These are phyloP conservation scores for Hymenotorrendiella dingleyae DNA, from an alignment of 2,329 filamentous ascomycete species.

Conservation along the genomic window DNA sequence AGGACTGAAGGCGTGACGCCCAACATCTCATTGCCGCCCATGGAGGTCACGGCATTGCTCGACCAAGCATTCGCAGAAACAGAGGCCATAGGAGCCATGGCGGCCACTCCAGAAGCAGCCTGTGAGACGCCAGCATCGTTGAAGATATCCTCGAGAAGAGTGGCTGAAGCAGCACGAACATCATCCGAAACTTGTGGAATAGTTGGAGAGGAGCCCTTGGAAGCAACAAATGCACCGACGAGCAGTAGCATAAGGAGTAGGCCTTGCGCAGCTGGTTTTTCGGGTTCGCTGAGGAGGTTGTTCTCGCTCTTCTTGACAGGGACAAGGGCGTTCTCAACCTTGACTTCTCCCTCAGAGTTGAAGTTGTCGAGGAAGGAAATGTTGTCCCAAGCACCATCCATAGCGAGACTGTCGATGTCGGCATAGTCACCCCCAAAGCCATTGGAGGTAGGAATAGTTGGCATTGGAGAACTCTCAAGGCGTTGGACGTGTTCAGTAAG, in stretches of 20 bases:
- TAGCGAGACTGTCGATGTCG: slow-evolving; percentile 77
- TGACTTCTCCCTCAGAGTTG: slow-evolving; percentile 55
- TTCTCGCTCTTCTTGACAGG: slow-evolving; percentile 48
- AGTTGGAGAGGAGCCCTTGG: slow-evolving; percentile 67
- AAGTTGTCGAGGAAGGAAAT: slow-evolving; percentile 73
- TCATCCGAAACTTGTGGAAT: slow-evolving; percentile 77
- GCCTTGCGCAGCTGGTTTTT: slow-evolving; percentile 68
- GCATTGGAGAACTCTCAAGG: slow-evolving; percentile 57
- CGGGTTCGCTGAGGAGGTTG: slow-evolving; percentile 41
- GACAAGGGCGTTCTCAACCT: slow-evolving; percentile 48
- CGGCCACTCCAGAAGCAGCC: slow-evolving; percentile 36
- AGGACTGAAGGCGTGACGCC: slow-evolving; percentile 54
- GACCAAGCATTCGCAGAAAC: slow-evolving; percentile 46
- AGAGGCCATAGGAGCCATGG: slow-evolving; percentile 46
- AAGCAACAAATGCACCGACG: slow-evolving; percentile 92
- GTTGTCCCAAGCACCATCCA: slow-evolving; percentile 78
- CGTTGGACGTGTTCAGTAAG: slow-evolving; percentile 67
- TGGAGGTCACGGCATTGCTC: slow-evolving; percentile 34
- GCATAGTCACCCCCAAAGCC: slow-evolving; percentile 66
- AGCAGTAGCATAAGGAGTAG: slow-evolving; percentile 93
- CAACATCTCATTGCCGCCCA: slow-evolving; percentile 39
- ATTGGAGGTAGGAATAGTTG: slow-evolving; percentile 48
- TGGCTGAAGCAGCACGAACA: slow-evolving; percentile 70
- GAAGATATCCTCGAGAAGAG: slow-evolving; percentile 73
- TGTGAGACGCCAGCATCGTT: slow-evolving; percentile 64